Evolutionary conservation across 2,329 filamentous ascomycete species (phyloP).

Genomic region (Fusarium sublunatum): DNA sequence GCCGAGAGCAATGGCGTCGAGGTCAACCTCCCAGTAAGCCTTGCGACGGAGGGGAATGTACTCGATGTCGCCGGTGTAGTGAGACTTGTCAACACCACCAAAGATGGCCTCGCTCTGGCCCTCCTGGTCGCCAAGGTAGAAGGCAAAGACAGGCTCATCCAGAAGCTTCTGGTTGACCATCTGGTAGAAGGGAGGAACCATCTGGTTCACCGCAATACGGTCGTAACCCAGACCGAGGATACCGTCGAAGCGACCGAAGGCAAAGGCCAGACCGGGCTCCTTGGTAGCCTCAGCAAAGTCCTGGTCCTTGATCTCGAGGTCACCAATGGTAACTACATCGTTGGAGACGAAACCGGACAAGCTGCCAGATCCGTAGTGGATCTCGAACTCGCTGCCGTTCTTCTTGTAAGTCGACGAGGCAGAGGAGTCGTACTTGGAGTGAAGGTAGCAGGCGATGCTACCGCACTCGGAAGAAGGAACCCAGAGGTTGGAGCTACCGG

Average conservation of each 20-base stretch:
- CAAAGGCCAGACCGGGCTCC: constrained; percentile 96
- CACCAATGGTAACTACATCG: constrained; percentile 87
- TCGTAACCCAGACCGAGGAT: constrained; percentile 96
- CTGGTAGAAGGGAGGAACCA: constrained; percentile 95
- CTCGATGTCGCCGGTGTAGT: constrained; percentile 86
- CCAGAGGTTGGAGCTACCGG: constrained; percentile 99
- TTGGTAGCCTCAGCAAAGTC: constrained; percentile 96
- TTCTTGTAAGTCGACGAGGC: constrained; percentile 90
- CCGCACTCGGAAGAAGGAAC: constrained; percentile 90
- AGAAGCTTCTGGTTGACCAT: constrained; percentile 90
- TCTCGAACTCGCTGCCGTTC: constrained; percentile 93
- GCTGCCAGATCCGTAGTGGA: constrained; percentile 94
- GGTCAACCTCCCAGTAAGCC: constrained; percentile 99
- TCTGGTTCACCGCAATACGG: constrained; percentile 95
- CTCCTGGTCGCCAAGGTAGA: constrained; percentile 85
- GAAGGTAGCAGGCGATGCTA: constrained; percentile 98
- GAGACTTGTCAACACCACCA: constrained; percentile 84
- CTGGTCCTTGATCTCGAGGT: constrained; percentile 87
- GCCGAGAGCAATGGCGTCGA: constrained; percentile 91
- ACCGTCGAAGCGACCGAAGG: constrained; percentile 96
- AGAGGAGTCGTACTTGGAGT: constrained; percentile 94
- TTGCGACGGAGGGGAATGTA: constrained; percentile 96
- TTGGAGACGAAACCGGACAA: constrained; percentile 93
- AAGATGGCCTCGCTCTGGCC: constrained; percentile 89
- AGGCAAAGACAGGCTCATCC: constrained; percentile 93